Percentiles rank a stretch among this genome's conserved stretches.
phyloP scores from a whole-genome alignment of 2,329 filamentous ascomycete genomes.

The Sporothrix variecibatus region DNA sequence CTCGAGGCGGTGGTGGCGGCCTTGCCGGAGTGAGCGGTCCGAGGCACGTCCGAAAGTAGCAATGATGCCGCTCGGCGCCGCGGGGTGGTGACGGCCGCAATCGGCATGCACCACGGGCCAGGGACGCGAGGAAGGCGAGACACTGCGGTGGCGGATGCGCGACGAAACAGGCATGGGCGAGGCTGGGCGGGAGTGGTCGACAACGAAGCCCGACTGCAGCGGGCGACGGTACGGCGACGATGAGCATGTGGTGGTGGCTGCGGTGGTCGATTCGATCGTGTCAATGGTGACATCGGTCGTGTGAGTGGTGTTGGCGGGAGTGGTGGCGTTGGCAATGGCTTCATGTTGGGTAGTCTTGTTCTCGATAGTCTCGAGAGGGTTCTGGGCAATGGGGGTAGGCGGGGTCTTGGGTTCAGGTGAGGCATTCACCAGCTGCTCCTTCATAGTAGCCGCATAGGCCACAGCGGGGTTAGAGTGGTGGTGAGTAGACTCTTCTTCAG shows the following conservation, averaged over 20 bases:
- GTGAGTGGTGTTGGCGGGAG: background rate
- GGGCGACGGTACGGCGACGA: conserved; percentile 12
- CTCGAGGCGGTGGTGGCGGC: background rate
- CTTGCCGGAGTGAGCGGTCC: background rate
- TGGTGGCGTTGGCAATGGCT: background rate
- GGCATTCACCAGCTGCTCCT: background rate
- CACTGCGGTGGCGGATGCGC: conserved; percentile 37
- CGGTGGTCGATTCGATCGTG: background rate
- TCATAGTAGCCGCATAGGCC: background rate
- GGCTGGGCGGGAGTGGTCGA: background rate
- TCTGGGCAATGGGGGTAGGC: background rate
- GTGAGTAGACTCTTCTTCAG: background rate
- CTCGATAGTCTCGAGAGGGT: background rate
- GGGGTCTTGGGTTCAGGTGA: conserved; percentile 7
- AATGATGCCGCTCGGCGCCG: background rate
- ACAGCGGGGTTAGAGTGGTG: background rate
- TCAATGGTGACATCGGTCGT: background rate
- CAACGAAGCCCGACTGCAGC: conserved; percentile 25
- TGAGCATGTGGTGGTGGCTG: background rate
- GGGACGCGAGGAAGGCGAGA: conserved; percentile 37
- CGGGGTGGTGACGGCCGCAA: conserved; percentile 15
- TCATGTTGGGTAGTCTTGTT: background rate
- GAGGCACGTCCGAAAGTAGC: background rate
- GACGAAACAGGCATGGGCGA: conserved; percentile 12
- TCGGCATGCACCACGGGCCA: conserved; percentile 37